phyloP scores from a whole-genome alignment of 352 stramenopile genomes.

The Paralagenidium karlingii region DNA sequence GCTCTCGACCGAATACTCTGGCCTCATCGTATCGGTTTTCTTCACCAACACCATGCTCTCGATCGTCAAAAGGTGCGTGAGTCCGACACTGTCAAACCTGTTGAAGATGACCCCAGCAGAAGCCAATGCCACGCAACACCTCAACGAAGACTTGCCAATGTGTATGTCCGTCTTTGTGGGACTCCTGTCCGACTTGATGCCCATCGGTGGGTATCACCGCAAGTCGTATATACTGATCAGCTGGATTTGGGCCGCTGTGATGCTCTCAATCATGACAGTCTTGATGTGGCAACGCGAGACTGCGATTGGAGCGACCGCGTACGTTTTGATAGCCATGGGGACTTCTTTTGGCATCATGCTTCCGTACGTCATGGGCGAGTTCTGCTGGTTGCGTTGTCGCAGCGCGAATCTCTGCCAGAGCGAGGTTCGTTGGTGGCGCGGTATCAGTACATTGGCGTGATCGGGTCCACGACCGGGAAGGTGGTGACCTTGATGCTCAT shows the following conservation, averaged over 20 bases:
- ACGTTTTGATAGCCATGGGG: slow-evolving; percentile 55
- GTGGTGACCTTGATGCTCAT: neutral
- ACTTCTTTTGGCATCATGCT: slow-evolving; percentile 72
- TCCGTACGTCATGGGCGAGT: slow-evolving; percentile 77
- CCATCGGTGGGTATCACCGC: slow-evolving; percentile 73
- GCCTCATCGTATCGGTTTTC: slow-evolving; percentile 29
- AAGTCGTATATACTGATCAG: slow-evolving; percentile 86
- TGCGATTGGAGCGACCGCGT: too few species aligned
- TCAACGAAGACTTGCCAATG: slow-evolving; percentile 74
- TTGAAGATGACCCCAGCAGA: slow-evolving; percentile 35
- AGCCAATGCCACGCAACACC: slow-evolving; percentile 47
- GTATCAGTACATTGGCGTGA: too few species aligned
- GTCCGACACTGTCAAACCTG: slow-evolving; percentile 54
- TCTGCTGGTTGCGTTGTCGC: slow-evolving; percentile 66
- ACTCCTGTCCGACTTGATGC: slow-evolving; percentile 73
- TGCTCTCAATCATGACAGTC: slow-evolving; percentile 22
- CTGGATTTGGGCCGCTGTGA: slow-evolving; percentile 22
- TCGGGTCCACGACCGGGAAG: neutral
- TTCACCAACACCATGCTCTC: slow-evolving; percentile 45
- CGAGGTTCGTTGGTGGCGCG: too few species aligned
- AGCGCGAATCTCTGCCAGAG: slow-evolving; percentile 52
- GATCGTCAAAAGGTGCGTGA: slow-evolving; percentile 46
- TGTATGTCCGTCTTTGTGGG: slow-evolving; percentile 79
- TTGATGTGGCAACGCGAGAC: too few species aligned
- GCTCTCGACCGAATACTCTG: slow-evolving; percentile 13